Evolutionary conservation across 2,329 filamentous ascomycete genomes (phyloP).

Genomic region (Alternaria sp.): DNA sequence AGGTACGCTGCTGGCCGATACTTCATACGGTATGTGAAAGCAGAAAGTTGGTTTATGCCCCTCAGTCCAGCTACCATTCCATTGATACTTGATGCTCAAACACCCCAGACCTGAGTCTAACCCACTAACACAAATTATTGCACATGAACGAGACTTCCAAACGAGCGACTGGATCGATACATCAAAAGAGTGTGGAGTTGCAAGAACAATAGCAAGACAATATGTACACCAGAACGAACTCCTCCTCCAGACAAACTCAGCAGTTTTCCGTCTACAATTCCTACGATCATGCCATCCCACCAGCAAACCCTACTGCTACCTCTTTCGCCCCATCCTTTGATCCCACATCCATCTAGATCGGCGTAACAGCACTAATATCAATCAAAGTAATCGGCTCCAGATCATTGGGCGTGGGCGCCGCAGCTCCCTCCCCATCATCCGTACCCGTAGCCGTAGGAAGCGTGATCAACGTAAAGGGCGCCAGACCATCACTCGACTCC

Average conservation of each 20-base stretch:
- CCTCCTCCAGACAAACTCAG: background rate
- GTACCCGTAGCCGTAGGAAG: background rate
- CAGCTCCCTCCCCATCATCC: background rate
- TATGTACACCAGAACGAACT: background rate
- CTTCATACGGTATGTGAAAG: background rate
- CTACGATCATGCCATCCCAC: background rate
- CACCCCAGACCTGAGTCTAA: no score
- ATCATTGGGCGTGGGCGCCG: background rate
- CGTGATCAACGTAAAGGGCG: conserved; percentile 5
- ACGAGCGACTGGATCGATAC: background rate
- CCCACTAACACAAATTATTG: background rate
- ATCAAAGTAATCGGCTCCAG: conserved; percentile 11
- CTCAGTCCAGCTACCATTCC: background rate
- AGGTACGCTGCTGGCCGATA: background rate
- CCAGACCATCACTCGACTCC: background rate
- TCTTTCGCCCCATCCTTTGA: background rate
- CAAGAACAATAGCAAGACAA: background rate
- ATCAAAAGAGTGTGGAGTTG: background rate
- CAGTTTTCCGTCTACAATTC: background rate
- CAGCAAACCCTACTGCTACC: no score
- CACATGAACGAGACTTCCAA: background rate
- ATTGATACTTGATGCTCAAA: background rate
- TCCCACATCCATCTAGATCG: background rate
- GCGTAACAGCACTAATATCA: background rate
- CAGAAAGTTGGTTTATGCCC: rapidly evolving